Evolutionary conservation across 73 alveolate genomes (phyloP), one percentile per base, ranked within the genome.

Genomic region (Tetrahymena thermophila): DNA sequence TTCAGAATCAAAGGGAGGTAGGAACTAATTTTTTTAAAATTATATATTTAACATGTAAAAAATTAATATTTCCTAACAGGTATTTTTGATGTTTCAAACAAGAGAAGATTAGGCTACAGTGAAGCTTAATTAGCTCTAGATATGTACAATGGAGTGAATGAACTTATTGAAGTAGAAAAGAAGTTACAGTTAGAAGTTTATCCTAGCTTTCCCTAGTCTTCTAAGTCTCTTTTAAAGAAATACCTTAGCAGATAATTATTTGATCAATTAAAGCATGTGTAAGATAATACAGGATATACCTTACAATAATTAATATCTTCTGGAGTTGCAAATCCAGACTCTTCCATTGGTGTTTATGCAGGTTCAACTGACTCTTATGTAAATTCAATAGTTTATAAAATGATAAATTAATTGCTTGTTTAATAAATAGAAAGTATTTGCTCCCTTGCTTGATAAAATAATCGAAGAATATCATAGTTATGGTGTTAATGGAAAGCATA

Each of bases 351-450:
- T 31, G 96, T 94, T 11, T 94, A 94, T 85, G 96, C 96, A 19
- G 96, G 96, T 85, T 85, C 96, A 0, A 94, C 89, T 71, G 96
- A 94, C 43, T 85, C 96, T 14, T 96, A 96, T 94, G 89, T 71
- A 71, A 71, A 71, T 23, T 31, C 23, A 1, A 1, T 71, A 8
- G 37, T 13, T 71, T 8, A 10, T 3, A 19, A 19, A 71, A 71
- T 31, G 35, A 0, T 71, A 71, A 28, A 11, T 7, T 19, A 25
- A 71, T 23, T 19, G 0, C 89, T 3, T 71, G 14, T 25, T 23
- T 71, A 16, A 19, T 19, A 50, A 50, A 50, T 21, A 96, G 56
- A 0, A 1, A 34, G 93, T 94, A 4, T 96, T 96, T 85, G 96
- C 95, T 34, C 95, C 38, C 11, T 93, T 96, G 10, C 94, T 96